These are phyloP conservation scores for Scheffersomyces segobiensis DNA, from an alignment of 1,139 yeast genomes.

Conservation along the genomic window DNA sequence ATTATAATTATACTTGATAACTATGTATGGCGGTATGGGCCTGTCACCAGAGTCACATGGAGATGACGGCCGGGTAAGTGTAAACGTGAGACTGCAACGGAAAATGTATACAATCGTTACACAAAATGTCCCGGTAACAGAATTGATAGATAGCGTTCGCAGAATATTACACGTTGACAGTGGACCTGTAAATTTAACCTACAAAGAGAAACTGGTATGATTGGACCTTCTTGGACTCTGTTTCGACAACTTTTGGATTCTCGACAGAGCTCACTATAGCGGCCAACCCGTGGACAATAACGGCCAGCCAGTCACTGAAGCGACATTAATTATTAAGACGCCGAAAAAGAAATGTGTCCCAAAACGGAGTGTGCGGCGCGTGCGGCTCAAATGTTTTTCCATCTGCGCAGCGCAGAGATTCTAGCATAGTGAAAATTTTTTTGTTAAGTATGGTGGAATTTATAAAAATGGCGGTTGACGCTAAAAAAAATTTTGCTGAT, in stretches of 20 bases:
- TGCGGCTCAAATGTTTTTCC: slow-evolving; percentile 2
- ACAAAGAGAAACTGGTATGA: neutral
- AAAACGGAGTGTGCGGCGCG: slow-evolving; percentile 1
- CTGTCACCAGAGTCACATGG: neutral
- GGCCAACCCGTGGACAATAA: neutral
- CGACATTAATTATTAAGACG: neutral
- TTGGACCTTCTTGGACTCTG: neutral
- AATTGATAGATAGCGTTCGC: neutral
- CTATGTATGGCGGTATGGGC: neutral
- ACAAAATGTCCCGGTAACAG: neutral
- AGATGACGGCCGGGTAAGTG: neutral
- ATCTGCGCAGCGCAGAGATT: neutral
- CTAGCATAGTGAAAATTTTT: neutral
- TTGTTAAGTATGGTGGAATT: neutral
- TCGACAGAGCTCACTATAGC: neutral
- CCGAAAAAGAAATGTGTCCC: neutral
- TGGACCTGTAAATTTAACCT: neutral
- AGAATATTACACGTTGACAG: neutral
- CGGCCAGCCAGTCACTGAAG: neutral
- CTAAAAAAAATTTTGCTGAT: neutral
- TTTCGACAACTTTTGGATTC: neutral
- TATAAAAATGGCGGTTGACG: slow-evolving; percentile 1
- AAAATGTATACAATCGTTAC: neutral
- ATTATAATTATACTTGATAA: too few species aligned
- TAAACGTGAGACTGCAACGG: neutral